Base-by-base conservation (phyloP, 164 flowering plant genomes). In the Kalanchoe fedtschenkoi region DNA sequence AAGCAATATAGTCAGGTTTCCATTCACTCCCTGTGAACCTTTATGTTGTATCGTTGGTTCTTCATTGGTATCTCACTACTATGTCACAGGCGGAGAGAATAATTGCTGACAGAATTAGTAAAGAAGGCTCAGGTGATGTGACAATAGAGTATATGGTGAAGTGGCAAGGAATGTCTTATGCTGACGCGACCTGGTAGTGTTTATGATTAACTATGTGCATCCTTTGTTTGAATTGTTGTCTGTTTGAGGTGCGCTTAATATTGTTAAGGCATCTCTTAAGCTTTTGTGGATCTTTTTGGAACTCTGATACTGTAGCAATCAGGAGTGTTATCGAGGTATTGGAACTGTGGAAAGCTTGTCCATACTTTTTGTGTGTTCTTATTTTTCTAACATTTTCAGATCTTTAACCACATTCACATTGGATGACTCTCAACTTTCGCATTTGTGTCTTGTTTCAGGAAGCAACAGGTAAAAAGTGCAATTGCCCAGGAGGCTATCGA, bases 111-210 rank as follows among this genome's bases (percentile, higher is more conserved):
- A 82, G 97, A 71, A 75, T 86, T 16, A 76, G 70, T 38, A 85
- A 78, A 74, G 87, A 81, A 56, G 70, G 80, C 21, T 73, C 75
- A 34, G 96, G 82, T 34, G 81, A 87, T 70, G 85, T 85, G 64
- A 66, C 68, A 39, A 85, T 91, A 6, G 99, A 91, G 75, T 95
- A 89, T 81, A 72, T 95, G 59, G 97, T 95, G 60, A 91, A 95
- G 80, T 95, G 99, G 99, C 88, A 80, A 69, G 99, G 99, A 43
- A 78, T 95, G 15, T 91, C 99, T 21, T 95, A 91, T 81, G 97
- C 99, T 62, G 99, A 95, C 83, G 97, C 90, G 65, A 95, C 99
- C 61, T 95, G 99, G 99, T 93, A 85, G n/a, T n/a, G n/a, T n/a
- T n/a, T n/a, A n/a, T n/a, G n/a, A n/a, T n/a, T n/a, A n/a, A n/a